These are phyloP conservation scores for Leishmania gerbilli DNA, from an alignment of 208 protist genomes.

Conservation along the genomic window DNA sequence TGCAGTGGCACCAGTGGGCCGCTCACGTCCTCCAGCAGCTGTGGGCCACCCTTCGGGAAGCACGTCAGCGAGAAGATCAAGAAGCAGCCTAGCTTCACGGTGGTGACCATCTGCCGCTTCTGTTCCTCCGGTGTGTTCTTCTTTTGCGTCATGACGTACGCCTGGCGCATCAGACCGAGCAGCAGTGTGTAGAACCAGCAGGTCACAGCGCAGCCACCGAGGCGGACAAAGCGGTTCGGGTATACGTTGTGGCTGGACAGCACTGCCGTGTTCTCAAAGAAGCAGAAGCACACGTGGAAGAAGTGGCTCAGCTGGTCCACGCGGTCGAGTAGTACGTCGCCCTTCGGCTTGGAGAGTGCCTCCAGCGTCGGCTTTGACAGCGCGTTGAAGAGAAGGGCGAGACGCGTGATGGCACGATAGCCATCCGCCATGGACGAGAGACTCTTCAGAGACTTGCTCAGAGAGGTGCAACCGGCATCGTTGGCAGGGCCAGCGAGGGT, in stretches of 20 bases:
- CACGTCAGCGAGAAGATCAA: slow-evolving; percentile 81
- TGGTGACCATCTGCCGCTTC: slow-evolving; percentile 68
- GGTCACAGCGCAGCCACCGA: slow-evolving; percentile 75
- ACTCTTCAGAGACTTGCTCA: slow-evolving; percentile 68
- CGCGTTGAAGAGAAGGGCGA: slow-evolving; percentile 75
- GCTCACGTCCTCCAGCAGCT: slow-evolving; percentile 67
- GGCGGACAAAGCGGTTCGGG: slow-evolving; percentile 43
- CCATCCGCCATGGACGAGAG: slow-evolving; percentile 81
- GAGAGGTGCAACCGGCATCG: slow-evolving; percentile 50
- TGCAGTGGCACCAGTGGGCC: slow-evolving; percentile 79
- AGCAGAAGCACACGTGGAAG: slow-evolving; percentile 84
- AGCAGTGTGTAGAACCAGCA: slow-evolving; percentile 90
- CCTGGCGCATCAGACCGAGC: slow-evolving; percentile 64
- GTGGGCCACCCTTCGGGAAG: slow-evolving; percentile 74
- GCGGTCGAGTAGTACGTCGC: slow-evolving; percentile 56
- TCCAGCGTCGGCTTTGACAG: slow-evolving; percentile 63
- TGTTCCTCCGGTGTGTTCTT: slow-evolving; percentile 71
- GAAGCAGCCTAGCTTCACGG: slow-evolving; percentile 84
- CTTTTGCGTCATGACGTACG: slow-evolving; percentile 74
- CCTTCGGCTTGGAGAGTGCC: slow-evolving; percentile 56
- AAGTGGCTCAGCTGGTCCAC: slow-evolving; percentile 74
- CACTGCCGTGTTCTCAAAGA: slow-evolving; percentile 85
- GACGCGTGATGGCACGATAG: slow-evolving; percentile 89
- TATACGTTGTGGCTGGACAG: slow-evolving; percentile 71
- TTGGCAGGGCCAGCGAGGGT: slow-evolving; percentile 60